These are phyloP conservation scores for Yarrowia alimentaria DNA, from an alignment of 805 yeast genomes.

Conservation along the genomic window DNA sequence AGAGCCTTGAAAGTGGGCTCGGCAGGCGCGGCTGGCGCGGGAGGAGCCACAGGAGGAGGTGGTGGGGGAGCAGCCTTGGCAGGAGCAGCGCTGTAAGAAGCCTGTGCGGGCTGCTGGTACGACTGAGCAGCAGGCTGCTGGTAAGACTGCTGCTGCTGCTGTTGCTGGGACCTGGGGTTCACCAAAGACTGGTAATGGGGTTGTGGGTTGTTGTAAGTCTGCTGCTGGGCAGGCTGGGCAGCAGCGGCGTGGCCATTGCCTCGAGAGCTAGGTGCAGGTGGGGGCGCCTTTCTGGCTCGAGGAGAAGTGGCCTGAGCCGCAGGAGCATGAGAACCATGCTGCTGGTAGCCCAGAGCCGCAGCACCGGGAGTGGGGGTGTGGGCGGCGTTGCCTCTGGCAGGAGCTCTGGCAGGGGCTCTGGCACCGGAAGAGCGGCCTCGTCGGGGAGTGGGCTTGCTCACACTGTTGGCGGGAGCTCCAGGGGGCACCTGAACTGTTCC, in stretches of 20 bases:
- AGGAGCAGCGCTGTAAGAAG: conserved; percentile 28
- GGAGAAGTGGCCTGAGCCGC: conserved; percentile 30
- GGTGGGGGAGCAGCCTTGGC: conserved; percentile 37
- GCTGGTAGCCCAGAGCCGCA: conserved; percentile 16
- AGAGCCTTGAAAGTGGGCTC: conserved; percentile 80
- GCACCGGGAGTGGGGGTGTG: conserved; percentile 24
- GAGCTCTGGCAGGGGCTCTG: conserved; percentile 30
- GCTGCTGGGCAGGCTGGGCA: conserved; percentile 10
- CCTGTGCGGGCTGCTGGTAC: conserved; percentile 35
- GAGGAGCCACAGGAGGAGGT: conserved; percentile 46
- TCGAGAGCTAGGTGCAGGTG: conserved; percentile 30
- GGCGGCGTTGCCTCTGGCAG: conserved; percentile 32
- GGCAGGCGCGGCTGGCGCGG: conserved; percentile 60
- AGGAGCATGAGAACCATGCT: not conserved
- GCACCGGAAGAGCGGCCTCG: conserved; percentile 27
- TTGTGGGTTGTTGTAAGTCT: conserved; percentile 10
- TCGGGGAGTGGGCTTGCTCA: conserved; percentile 73
- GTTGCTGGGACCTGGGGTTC: conserved; percentile 25
- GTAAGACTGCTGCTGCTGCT: conserved; percentile 31
- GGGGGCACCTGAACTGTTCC: conserved; percentile 76
- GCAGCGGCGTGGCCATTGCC: conserved; percentile 19
- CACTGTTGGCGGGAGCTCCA: conserved; percentile 73
- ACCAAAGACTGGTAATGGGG: conserved; percentile 20
- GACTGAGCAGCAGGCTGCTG: conserved; percentile 36
- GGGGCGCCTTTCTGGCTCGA: conserved; percentile 33